Percentiles rank a stretch among this genome's conserved stretches.
Evolutionary conservation across 495 filamentous ascomycete genomes (phyloP).

Genomic region (Hypoxylon fragiforme): DNA sequence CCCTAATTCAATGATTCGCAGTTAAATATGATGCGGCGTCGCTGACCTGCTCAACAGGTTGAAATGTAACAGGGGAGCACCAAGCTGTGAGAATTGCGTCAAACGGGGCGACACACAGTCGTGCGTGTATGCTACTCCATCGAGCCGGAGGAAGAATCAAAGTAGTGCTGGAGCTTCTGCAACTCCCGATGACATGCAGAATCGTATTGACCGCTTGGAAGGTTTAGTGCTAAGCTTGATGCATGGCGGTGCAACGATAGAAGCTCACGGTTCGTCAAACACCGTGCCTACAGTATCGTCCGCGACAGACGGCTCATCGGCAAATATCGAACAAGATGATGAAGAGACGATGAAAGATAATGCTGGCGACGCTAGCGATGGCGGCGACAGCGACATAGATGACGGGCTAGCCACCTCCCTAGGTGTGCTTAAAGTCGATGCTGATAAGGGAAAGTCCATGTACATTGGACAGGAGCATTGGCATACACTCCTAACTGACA

Average conservation of each 20-base stretch:
- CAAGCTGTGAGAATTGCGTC: conserved; percentile 88
- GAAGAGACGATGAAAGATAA: conserved; percentile 51
- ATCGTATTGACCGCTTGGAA: conserved; percentile 95
- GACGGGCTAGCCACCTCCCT: conserved; percentile 77
- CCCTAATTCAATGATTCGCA: conserved; percentile 32
- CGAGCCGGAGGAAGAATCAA: conserved; percentile 75
- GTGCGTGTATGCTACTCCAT: conserved; percentile 86
- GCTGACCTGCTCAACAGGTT: conserved; percentile 42
- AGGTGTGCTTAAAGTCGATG: conserved; percentile 83
- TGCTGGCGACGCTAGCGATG: conserved; percentile 60
- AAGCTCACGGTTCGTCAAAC: conserved; percentile 48
- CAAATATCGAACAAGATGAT: conserved; percentile 63
- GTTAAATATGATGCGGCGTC: conserved; percentile 16
- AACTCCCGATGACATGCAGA: conserved; percentile 96
- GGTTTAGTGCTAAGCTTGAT: conserved; percentile 93
- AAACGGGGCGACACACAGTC: conserved; percentile 82
- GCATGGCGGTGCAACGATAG: conserved; percentile 74
- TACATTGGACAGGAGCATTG: conserved; percentile 91
- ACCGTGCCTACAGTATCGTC: conserved; percentile 67
- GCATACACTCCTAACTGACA: conserved; percentile 85
- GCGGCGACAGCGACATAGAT: conserved; percentile 80
- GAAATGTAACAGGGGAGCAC: conserved; percentile 92
- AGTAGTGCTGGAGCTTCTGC: conserved; percentile 55
- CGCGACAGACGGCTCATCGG: conserved; percentile 63
- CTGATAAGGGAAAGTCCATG: conserved; percentile 75